Base-by-base conservation (phyloP, 2,329 filamentous ascomycete species). In the Claviceps sorghi region DNA sequence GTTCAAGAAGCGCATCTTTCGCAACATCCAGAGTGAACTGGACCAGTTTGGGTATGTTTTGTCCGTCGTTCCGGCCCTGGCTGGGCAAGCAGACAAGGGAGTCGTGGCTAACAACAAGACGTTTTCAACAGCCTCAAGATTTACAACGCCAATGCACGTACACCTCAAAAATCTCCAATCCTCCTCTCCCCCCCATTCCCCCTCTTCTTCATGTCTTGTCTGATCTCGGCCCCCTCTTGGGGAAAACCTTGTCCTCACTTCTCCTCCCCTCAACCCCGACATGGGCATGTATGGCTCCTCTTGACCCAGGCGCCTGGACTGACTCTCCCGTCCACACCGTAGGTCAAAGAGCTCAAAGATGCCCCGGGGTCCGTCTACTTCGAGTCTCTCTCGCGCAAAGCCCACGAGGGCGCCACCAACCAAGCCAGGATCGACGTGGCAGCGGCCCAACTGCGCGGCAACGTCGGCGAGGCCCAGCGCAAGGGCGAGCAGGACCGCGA, bases 311-410 rank as follows among this genome's bases (percentile, higher is more conserved):
- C 36, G 36, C 11, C 17, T n/a, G 7, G 30, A 48, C 36, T 54
- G 51, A 46, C 17, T 43, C 17, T 15, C 26, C 17, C 13, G 6
- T 10, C 17, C 17, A 38, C 17, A 5, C 36, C 15, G 13, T 19
- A 54, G 50, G 51, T 94, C 60, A 93, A 93, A 67, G 88, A 94
- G 64, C 77, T 95, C 29, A 84, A 88, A 63, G 88, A 95, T 62
- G 86, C 87, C 0, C 84, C 82, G 3, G 80, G 84, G 56, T 86
- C 81, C n/a, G 82, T 82, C 59, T 95, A 94, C 70, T 94, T 94
- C 61, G 81, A 84, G 49, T 88, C 84, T 21, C 79, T 93, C 1
- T 86, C 84, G 7, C 80, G 84, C 58, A 94, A 94, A 65, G 87
- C 87, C 0, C 87, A 93, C 62, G 86, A 93, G 65, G 87, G 87